These are phyloP conservation scores for Cronartium ribicola DNA, from an alignment of 1,284 basidiomycete species.

Conservation along the genomic window DNA sequence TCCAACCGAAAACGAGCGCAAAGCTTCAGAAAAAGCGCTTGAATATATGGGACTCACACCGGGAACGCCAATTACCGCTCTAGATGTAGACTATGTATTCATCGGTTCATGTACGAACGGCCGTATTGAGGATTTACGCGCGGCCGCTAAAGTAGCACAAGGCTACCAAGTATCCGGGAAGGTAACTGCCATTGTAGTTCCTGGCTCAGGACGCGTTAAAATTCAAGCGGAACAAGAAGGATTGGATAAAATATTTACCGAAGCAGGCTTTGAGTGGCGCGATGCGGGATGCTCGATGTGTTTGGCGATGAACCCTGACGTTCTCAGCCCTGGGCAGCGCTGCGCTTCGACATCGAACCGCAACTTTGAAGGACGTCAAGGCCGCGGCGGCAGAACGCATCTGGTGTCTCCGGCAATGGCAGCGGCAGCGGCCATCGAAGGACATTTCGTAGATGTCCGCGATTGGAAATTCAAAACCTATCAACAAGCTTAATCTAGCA, in stretches of 20 bases:
- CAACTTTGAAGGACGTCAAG: slow-evolving; percentile 51
- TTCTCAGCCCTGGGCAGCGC: slow-evolving; percentile 50
- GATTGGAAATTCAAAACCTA: slow-evolving; percentile 46
- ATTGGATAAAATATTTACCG: slow-evolving; percentile 51
- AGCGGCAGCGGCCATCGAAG: slow-evolving; percentile 50
- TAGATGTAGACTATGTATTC: slow-evolving; percentile 52
- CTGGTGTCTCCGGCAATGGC: slow-evolving; percentile 51
- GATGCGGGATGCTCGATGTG: slow-evolving; percentile 52
- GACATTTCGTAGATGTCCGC: slow-evolving; percentile 51
- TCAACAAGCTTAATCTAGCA: slow-evolving; percentile 46
- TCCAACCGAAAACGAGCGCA: slow-evolving; percentile 46
- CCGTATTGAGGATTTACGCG: slow-evolving; percentile 50
- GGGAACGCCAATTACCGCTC: slow-evolving; percentile 49
- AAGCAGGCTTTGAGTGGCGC: slow-evolving; percentile 51
- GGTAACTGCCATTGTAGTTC: slow-evolving; percentile 51
- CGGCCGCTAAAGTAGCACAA: slow-evolving; percentile 49
- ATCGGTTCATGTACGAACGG: slow-evolving; percentile 52
- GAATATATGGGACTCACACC: slow-evolving; percentile 51
- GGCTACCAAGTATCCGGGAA: slow-evolving; percentile 48
- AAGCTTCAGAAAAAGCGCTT: slow-evolving; percentile 47
- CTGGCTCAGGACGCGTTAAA: slow-evolving; percentile 51
- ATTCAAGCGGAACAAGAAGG: slow-evolving; percentile 52
- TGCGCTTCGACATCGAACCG: slow-evolving; percentile 52
- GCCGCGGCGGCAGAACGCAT: slow-evolving; percentile 50
- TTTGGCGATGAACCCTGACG: slow-evolving; percentile 52